Evolutionary conservation across 169 alveolate species (phyloP).

Genomic region (Toxoplasma gondii): DNA sequence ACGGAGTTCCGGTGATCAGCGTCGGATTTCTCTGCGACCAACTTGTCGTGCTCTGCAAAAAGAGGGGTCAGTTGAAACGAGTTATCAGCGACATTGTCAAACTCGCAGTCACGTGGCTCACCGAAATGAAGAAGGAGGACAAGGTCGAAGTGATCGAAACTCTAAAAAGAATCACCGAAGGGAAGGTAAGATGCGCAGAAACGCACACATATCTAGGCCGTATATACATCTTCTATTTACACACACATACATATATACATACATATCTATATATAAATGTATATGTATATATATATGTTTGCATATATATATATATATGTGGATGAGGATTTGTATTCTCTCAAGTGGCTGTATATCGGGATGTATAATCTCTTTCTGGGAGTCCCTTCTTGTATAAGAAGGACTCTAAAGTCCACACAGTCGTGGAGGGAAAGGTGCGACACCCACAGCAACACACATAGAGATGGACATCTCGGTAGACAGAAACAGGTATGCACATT

Average conservation of each 20-base stretch:
- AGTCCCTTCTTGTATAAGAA: no score
- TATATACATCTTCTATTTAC: neutral
- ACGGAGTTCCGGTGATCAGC: neutral
- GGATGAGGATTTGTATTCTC: neutral
- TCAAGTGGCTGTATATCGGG: neutral
- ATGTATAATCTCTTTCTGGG: neutral
- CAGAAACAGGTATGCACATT: no score
- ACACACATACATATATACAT: neutral
- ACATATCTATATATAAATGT: no score
- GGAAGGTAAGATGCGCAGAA: slow-evolving; percentile 48
- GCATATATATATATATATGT: neutral
- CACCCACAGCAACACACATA: no score
- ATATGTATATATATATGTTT: neutral
- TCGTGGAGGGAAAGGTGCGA: no score
- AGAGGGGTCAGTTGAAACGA: slow-evolving; percentile 78
- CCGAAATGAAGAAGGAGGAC: neutral
- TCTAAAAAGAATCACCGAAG: slow-evolving; percentile 48
- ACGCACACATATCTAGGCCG: neutral
- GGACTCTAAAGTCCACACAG: no score
- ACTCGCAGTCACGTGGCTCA: slow-evolving; percentile 54
- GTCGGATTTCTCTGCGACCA: slow-evolving; percentile 25
- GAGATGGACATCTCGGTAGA: no score
- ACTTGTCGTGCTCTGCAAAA: slow-evolving; percentile 54
- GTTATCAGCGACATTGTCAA: slow-evolving; percentile 60
- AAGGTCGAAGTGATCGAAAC: slow-evolving; percentile 48